Percentiles rank a stretch among this genome's conserved stretches.
phyloP scores from a whole-genome alignment of 2,329 filamentous ascomycete species.

The Nemania sp. region DNA sequence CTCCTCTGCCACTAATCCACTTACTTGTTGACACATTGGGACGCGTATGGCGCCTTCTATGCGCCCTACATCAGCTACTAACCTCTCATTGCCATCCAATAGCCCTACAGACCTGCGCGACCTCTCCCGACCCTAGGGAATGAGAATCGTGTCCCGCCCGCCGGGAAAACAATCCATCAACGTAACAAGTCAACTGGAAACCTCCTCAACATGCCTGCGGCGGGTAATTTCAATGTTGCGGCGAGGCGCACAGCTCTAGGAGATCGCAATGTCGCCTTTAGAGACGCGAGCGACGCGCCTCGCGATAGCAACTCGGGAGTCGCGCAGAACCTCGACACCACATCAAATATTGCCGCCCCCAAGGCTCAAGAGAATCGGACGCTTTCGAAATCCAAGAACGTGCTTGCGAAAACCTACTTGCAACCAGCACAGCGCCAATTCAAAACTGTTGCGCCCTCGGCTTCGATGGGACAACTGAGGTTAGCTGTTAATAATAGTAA shows the following conservation, averaged over 20 bases:
- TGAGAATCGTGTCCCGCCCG: conserved; percentile 73
- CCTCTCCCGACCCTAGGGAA: conserved; percentile 71
- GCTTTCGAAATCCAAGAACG: conserved; percentile 29
- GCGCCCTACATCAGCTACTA: conserved; percentile 21
- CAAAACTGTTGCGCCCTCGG: conserved; percentile 42
- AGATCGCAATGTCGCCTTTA: conserved; percentile 80
- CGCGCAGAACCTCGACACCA: conserved; percentile 46
- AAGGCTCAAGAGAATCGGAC: conserved; percentile 61
- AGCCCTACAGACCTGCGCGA: conserved; percentile 78
- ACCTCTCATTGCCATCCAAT: conserved; percentile 40
- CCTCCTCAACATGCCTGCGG: conserved; percentile 64
- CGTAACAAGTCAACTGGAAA: conserved; percentile 83
- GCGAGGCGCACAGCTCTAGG: conserved; percentile 84
- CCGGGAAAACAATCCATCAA: conserved; percentile 76
- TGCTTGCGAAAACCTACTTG: conserved; percentile 53
- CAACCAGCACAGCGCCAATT: conserved; percentile 54
- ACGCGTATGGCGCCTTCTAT: background rate
- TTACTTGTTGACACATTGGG: background rate
- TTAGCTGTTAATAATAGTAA: too few species aligned
- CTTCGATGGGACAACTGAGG: conserved; percentile 43
- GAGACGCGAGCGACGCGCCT: conserved; percentile 45
- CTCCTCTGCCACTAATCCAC: background rate
- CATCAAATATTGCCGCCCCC: conserved; percentile 42
- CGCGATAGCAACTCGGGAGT: conserved; percentile 49
- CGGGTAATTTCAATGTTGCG: conserved; percentile 70